phyloP scores from a whole-genome alignment of 495 filamentous ascomycete genomes.

The Aspergillus cavernicola region DNA sequence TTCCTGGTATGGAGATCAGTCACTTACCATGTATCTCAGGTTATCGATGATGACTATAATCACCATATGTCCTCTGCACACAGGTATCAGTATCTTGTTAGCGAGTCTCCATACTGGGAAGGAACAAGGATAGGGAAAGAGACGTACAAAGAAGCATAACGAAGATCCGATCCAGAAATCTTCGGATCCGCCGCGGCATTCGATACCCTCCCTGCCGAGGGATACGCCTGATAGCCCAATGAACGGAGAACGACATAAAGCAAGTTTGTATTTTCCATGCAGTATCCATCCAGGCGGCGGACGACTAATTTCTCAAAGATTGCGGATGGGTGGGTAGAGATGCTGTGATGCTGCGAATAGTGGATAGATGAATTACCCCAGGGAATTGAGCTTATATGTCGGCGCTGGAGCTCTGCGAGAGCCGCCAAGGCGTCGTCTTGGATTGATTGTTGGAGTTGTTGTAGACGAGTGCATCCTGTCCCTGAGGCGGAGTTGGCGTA shows the following conservation, averaged over 20 bases:
- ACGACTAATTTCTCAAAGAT: constrained; percentile 64
- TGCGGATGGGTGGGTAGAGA: constrained; percentile 55
- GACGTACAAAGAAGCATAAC: constrained; percentile 27
- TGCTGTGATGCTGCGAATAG: constrained; percentile 51
- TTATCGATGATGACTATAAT: constrained; percentile 58
- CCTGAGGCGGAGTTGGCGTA: constrained; percentile 17
- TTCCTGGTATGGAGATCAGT: neutral
- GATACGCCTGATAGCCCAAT: constrained; percentile 57
- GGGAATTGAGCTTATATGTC: constrained; percentile 58
- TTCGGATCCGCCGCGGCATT: constrained; percentile 16
- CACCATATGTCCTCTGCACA: constrained; percentile 54
- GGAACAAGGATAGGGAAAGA: too few species aligned
- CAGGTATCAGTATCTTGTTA: neutral
- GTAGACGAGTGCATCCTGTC: constrained; percentile 12
- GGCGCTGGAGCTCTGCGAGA: constrained; percentile 28
- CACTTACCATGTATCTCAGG: constrained; percentile 47
- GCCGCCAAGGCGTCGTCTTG: constrained; percentile 21
- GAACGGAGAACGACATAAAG: constrained; percentile 59
- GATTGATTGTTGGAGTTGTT: constrained; percentile 20
- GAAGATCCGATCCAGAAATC: constrained; percentile 8
- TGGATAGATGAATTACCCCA: constrained; percentile 64
- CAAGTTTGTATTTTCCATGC: constrained; percentile 70
- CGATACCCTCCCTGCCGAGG: constrained; percentile 41
- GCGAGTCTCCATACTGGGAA: too few species aligned
- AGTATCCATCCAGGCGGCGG: constrained; percentile 67